Conservation (phyloP, 1,284 basidiomycete genomes). For the Cutaneotrichosporon dermatis region DNA sequence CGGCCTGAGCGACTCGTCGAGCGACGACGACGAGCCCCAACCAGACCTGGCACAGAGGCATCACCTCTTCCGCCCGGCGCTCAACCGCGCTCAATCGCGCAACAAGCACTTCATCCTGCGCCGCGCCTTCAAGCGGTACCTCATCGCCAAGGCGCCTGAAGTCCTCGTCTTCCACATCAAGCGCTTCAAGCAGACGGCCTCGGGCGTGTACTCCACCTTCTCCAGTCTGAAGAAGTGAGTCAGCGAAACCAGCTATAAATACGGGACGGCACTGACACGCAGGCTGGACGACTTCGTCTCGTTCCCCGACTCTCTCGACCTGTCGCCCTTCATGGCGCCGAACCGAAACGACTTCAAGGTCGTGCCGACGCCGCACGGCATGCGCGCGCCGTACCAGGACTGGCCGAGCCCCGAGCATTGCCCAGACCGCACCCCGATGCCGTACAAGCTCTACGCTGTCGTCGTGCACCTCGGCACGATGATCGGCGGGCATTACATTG, state of each 20-base stretch:
- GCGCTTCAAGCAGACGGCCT: conserved; percentile 71
- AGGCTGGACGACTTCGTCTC: conserved; percentile 80
- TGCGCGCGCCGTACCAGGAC: conserved; percentile 45
- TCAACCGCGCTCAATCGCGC: conserved; percentile 13
- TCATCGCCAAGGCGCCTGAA: conserved; percentile 79
- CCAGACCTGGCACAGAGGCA: conserved; percentile 6
- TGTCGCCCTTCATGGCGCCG: conserved; percentile 81
- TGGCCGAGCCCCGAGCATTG: conserved; percentile 43
- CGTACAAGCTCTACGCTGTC: conserved; percentile 55
- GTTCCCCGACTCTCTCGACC: conserved; percentile 79
- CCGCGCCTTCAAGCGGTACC: conserved; percentile 86
- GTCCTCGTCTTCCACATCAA: conserved; percentile 89
- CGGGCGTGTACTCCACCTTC: conserved; percentile 38
- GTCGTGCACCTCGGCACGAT: conserved; percentile 84
- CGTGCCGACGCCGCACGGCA: conserved; percentile 28
- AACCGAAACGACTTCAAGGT: conserved; percentile 50
- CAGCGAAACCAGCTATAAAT: too few species aligned
- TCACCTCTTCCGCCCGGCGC: conserved; percentile 7
- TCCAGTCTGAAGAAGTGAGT: conserved; percentile 45
- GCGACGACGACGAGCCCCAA: conserved; percentile 28
- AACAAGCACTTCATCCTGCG: conserved; percentile 59
- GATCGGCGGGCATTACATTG: conserved; percentile 81
- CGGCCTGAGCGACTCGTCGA: conserved; percentile 35
- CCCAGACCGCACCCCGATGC: conserved; percentile 34
- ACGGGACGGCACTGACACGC: conserved; percentile 35